Evolutionary conservation across 768 basidiomycete genomes (phyloP), one percentile per base, ranked within the genome.

Genomic region (Xerocomellus chrysenteron): DNA sequence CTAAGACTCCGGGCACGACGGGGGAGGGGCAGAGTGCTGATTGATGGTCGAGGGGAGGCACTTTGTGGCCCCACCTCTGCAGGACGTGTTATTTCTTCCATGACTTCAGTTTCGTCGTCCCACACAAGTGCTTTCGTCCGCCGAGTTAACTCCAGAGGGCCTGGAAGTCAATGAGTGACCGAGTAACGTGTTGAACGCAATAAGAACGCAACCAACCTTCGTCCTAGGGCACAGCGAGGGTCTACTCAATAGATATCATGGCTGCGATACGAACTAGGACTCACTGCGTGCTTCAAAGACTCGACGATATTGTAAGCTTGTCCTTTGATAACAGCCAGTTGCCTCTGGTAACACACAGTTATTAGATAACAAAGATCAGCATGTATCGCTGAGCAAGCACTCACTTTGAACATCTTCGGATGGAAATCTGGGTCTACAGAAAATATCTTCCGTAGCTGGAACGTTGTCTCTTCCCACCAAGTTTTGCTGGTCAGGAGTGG

Each of bases 401-500:
- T 70, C 65, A 88, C 90, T 54, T 80, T 80, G 74, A 92, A 92
- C 92, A 93, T 93, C 74, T 91, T 92, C 1, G 88, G 88, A 71
- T 93, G 89, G 67, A 92, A 93, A 72, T 90, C 92, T 4, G 87
- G 85, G 67, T 94, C 93, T 3, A 91, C 77, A 12, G 84, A 84
- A 66, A 93, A 93, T 10, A 93, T 67, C 59, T 85, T 86, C 61
- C 87, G 80, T 14, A 95, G 75, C 60, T 91, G 82, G 59, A 77
- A 88, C 4, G 86, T 90, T 8, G 92, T 93, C 66, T 92, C 87
- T 65, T 89, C 84, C 94, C 94, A 96, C 94, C 94, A 96, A 10
- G 75, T 66, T 65, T 90, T 92, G 9, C 88, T 92, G 3, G 90
- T 90, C 47, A 96, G 73, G 33, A 93, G 74, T 0, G 91, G 88